Conservation (phyloP, 2,329 filamentous ascomycete genomes). For the Talaromyces rugulosus region DNA sequence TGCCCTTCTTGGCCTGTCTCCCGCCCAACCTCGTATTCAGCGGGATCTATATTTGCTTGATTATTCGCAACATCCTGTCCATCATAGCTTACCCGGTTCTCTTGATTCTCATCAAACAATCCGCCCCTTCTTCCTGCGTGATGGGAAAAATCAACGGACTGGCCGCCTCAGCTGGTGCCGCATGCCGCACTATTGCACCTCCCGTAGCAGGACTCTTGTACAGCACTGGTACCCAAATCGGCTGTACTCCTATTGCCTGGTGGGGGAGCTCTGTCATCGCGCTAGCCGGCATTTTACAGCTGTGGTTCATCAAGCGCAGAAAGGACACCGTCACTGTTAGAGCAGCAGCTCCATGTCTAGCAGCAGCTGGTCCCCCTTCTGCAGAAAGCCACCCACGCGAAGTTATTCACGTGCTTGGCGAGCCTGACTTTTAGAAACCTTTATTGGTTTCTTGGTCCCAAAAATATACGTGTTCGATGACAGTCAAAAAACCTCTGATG, state of each 20-base stretch:
- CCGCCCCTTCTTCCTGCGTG: conserved; percentile 57
- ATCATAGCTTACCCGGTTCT: conserved; percentile 66
- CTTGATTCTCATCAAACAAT: conserved; percentile 69
- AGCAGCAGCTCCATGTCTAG: conserved; percentile 28
- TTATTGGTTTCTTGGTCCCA: background rate
- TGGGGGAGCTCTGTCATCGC: conserved; percentile 57
- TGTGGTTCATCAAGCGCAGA: conserved; percentile 52
- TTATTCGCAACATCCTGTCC: conserved; percentile 63
- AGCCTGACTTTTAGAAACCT: background rate
- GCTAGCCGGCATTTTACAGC: conserved; percentile 52
- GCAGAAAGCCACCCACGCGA: conserved; percentile 9
- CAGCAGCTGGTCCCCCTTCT: conserved; percentile 12
- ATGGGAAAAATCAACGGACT: conserved; percentile 70
- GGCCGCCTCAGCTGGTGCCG: conserved; percentile 67
- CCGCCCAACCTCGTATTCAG: conserved; percentile 52
- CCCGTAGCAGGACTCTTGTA: conserved; percentile 66
- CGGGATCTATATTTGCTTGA: conserved; percentile 63
- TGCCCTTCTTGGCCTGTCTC: conserved; percentile 63
- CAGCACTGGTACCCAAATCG: conserved; percentile 53
- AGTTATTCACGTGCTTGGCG: conserved; percentile 10
- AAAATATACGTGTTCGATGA: background rate
- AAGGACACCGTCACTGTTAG: conserved; percentile 40
- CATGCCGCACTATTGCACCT: conserved; percentile 65
- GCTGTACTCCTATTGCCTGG: conserved; percentile 60
- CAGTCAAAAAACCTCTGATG: background rate